Percentiles rank a stretch among this genome's conserved stretches.
Evolutionary conservation across 176 grass and related monocot genomes (phyloP).

Genomic region (Juncus effusus): DNA sequence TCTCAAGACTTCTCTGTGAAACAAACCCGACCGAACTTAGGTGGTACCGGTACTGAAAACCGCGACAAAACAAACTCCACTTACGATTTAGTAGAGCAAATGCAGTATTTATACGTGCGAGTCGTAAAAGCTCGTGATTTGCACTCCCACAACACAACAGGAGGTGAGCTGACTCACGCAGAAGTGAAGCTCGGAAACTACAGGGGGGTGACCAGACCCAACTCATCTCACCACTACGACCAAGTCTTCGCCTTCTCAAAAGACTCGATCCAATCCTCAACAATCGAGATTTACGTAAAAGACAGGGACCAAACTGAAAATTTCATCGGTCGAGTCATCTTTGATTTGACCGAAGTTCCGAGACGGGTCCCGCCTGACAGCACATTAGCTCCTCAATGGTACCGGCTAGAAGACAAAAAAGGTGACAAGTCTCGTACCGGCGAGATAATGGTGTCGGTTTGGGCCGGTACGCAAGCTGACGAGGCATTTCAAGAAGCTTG

Average conservation of each 20-base stretch:
- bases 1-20: slow-evolving; percentile 63
- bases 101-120: slow-evolving; percentile 88
- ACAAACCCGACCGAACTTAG: slow-evolving; percentile 71
- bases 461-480: slow-evolving; percentile 88
- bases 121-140: slow-evolving; percentile 70
- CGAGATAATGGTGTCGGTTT: slow-evolving; percentile 71
- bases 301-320: slow-evolving; percentile 58
- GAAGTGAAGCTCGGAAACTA: slow-evolving; percentile 98
- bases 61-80: slow-evolving; percentile 68
- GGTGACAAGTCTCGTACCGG: slow-evolving; percentile 39
- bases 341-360: slow-evolving; percentile 84
- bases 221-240: slow-evolving; percentile 48
- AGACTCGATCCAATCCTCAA: slow-evolving; percentile 79
- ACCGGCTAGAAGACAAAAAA: slow-evolving; percentile 73
- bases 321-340: slow-evolving; percentile 63
- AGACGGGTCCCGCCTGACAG: slow-evolving; percentile 77
- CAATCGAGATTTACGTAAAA: slow-evolving; percentile 61
- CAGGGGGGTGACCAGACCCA: slow-evolving; percentile 56
- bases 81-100: slow-evolving; percentile 88
- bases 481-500: slow-evolving; percentile 90
- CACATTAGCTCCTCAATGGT: slow-evolving; percentile 88
- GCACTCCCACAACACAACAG: slow-evolving; percentile 3
- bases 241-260: slow-evolving; percentile 90
- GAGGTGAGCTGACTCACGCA: slow-evolving; percentile 44
- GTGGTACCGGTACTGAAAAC: slow-evolving; percentile 29